A percentile compares a stretch with the other conserved stretches of the same genome.
phyloP scores from a whole-genome alignment of 2,329 filamentous ascomycete genomes.

The Calonectria pseudoturangicola region DNA sequence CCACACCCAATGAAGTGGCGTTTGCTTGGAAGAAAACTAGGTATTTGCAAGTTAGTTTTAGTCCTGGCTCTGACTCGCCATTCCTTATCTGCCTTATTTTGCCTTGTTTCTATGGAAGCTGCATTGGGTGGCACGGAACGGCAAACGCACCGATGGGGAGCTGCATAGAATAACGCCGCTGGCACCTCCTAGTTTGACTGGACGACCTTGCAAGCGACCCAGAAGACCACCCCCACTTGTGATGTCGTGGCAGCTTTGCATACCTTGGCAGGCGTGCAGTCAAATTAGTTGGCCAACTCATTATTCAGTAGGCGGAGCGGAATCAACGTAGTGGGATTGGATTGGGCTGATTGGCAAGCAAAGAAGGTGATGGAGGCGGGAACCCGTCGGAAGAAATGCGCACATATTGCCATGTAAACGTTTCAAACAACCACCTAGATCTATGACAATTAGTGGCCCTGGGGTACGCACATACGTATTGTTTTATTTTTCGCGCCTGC shows the following conservation, averaged over 20 bases:
- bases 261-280: slow-evolving; percentile 10
- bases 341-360: slow-evolving; percentile 9
- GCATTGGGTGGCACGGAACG: not conserved
- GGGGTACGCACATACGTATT: not conserved
- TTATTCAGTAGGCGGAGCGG: slow-evolving; percentile 3
- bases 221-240: slow-evolving; percentile 26
- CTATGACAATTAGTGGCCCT: too few relatives aligned
- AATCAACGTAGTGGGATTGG: slow-evolving; percentile 12
- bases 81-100: not conserved
- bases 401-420: not conserved
- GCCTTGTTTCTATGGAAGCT: not conserved
- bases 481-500: not conserved
- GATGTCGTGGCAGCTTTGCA: slow-evolving; percentile 39
- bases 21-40: not conserved
- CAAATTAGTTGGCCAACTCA: slow-evolving; percentile 23
- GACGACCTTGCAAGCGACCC: slow-evolving; percentile 4
- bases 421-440: not conserved
- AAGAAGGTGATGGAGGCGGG: not conserved
- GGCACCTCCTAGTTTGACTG: not conserved
- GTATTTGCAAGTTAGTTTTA: not conserved
- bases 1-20: too few relatives aligned
- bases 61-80: not conserved
- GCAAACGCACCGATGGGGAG: slow-evolving; percentile 17
- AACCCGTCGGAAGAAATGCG: not conserved
- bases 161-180: slow-evolving; percentile 4